phyloP scores from a whole-genome alignment of 257 asterid species.

The Forsythia viridissima region DNA sequence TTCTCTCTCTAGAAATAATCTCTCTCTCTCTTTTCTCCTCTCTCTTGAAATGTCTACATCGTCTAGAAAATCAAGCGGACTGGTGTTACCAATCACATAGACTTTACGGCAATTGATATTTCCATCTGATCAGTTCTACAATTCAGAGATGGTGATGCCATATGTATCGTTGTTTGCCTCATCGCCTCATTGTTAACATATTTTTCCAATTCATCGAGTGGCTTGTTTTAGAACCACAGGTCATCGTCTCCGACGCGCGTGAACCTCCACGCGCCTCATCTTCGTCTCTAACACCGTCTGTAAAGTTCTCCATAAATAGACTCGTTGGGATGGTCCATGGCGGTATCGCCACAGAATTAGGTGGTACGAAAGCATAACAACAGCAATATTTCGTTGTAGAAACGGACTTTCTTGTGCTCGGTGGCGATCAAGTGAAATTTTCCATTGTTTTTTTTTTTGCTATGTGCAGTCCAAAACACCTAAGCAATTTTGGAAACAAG shows the following conservation, averaged over 20 bases:
- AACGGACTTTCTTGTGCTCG: slow-evolving; percentile 78
- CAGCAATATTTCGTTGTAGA: slow-evolving; percentile 25
- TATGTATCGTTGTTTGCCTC: slow-evolving; percentile 35
- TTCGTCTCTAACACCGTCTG: slow-evolving; percentile 52
- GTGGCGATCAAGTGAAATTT: slow-evolving; percentile 6
- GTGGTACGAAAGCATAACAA: slow-evolving; percentile 54
- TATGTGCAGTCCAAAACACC: slow-evolving; percentile 36
- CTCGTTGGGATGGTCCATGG: slow-evolving; percentile 66
- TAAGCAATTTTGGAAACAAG: slow-evolving; percentile 39
- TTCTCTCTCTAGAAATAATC: too few species aligned
- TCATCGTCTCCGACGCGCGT: slow-evolving; percentile 88
- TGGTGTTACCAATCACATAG: slow-evolving; percentile 39
- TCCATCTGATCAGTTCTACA: slow-evolving; percentile 42
- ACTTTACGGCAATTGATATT: slow-evolving; percentile 43
- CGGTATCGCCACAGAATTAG: slow-evolving; percentile 54
- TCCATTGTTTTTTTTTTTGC: slow-evolving; percentile 33
- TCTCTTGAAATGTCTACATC: slow-evolving; percentile 58
- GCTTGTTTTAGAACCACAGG: slow-evolving; percentile 39
- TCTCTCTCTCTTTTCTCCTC: too few species aligned
- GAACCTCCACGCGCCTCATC: slow-evolving; percentile 65
- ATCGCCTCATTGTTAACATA: too few species aligned
- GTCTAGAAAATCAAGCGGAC: slow-evolving; percentile 58
- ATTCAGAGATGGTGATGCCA: slow-evolving; percentile 29
- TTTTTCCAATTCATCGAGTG: slow-evolving; percentile 32
- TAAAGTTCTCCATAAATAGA: slow-evolving; percentile 73